Evolutionary conservation across 805 yeast genomes (phyloP), one percentile per base, ranked within the genome.

Genomic region (Kazachstania taianensis): DNA sequence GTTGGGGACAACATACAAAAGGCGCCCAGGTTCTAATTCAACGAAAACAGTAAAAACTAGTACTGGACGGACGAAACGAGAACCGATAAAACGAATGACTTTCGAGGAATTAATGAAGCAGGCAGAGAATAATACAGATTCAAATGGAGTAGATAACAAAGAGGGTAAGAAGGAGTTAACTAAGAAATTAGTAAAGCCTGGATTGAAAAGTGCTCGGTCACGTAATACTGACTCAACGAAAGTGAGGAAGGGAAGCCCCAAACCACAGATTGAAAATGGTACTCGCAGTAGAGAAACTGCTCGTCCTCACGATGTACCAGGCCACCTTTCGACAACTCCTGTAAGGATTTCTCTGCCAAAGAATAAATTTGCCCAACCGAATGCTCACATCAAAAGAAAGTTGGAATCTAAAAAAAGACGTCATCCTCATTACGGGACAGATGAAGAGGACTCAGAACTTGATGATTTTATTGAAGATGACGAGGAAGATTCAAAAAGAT

Each of bases 311-410:
- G 29, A 29, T 8, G 34, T 20, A 33, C 42, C 49, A 14, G 35
- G 41, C 1, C n/a, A n/a, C n/a, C n/a, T n/a, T n/a, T n/a, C n/a
- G n/a, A n/a, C n/a, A n/a, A n/a, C n/a, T n/a, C n/a, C n/a, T n/a
- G n/a, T n/a, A n/a, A 38, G 37, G 25, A 24, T 49, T n/a, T 31
- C 40, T 8, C 22, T 41, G 14, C 41, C 47, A 7, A 54, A 55
- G 12, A 25, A 72, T 18, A n/a, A n/a, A n/a, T n/a, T n/a, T n/a
- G 73, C 85, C 3, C 67, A 67, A 41, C 85, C 87, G 5, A 70
- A 83, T 18, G 59, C 70, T 1, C 64, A 65, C 28, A 58, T 84
- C 6, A 63, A 66, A 37, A 67, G 65, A 26, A 74, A 65, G 44
- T 53, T 73, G 19, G 63, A 59, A 20, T 46, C 49, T 16, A 64